phyloP scores from a whole-genome alignment of 331 rosid genomes.

The Quercus phellos region DNA sequence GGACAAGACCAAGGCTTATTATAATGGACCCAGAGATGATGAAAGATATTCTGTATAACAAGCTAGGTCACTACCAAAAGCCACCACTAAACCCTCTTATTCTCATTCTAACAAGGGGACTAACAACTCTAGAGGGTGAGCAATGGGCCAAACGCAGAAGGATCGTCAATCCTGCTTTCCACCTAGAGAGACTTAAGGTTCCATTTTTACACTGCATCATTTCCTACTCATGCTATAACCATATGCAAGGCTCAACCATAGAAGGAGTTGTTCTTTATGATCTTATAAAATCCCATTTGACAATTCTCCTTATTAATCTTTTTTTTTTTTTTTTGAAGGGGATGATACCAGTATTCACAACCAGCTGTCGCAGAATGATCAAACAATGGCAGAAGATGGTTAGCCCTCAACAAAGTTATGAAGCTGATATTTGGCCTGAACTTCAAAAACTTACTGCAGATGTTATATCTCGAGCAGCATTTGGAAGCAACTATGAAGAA shows the following conservation, averaged over 20 bases:
- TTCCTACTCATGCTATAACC: background rate
- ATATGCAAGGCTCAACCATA: background rate
- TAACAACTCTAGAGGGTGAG: constrained; percentile 42
- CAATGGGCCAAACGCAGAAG: constrained; percentile 41
- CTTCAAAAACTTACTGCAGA: constrained; percentile 40
- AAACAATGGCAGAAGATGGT: constrained; percentile 34
- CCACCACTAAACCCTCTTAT: constrained; percentile 39
- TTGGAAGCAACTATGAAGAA: constrained; percentile 43
- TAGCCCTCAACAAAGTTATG: constrained; percentile 22
- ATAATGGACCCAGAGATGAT: constrained; percentile 37
- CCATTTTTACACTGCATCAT: background rate
- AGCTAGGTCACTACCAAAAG: constrained; percentile 41
- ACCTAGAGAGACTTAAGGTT: constrained; percentile 48
- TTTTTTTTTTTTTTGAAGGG: constrained; percentile 13
- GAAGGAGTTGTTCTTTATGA: background rate
- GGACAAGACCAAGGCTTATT: constrained; percentile 48
- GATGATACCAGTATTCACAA: constrained; percentile 37
- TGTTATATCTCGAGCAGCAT: constrained; percentile 40
- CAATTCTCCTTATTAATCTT: background rate
- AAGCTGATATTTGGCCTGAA: constrained; percentile 47
- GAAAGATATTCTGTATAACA: constrained; percentile 39
- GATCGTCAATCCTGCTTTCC: constrained; percentile 47
- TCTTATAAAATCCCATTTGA: background rate
- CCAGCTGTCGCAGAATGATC: constrained; percentile 40
- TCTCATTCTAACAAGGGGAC: constrained; percentile 36